Evolutionary conservation across 2,329 filamentous ascomycete genomes (phyloP), one percentile per base, ranked within the genome.

Genomic region (Monilinia polystroma): DNA sequence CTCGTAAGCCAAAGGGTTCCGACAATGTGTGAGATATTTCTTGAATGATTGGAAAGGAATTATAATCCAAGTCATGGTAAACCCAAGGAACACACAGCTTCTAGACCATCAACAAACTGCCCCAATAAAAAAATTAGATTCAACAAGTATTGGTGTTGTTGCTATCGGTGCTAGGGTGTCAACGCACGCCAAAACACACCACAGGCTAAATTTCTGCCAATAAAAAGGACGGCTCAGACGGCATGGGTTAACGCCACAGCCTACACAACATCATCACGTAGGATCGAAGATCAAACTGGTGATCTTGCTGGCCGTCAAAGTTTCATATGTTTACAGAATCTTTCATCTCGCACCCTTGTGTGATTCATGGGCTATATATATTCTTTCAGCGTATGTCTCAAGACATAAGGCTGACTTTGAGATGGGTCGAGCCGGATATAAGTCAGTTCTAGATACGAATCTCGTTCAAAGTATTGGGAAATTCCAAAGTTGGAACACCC

Each of bases 201-300:
- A 52, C 29, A 51, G 58, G 58, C 58, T 51, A 41, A 51, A 62
- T 20, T 51, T 26, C n/a, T 51, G 58, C 58, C 58, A 62, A 41
- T 62, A 38, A 26, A 11, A n/a, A 35, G 38, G 45, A 26, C 4
- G 8, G 14, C 8, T 51, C 10, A 38, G 29, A 49, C 20, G 58
- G 58, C 58, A 62, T 51, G 45, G 38, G 45, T 26, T 11, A 60
- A 35, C 58, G 20, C 45, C 29, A 49, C 43, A 20, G 29, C 20
- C 32, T 26, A 49, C 29, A 60, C 32, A 49, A 23, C 43, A 51
- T n/a, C 47, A 60, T 35, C 32, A 8, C 32, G 57, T 29, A 20
- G 26, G 26, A 16, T 49, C 23, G 43, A 16, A 32, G 57, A 60
- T 60, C 29, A 60, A 60, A 49, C 43, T 60, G 57, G 20, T 20